Evolutionary conservation across 139 green algal genomes (phyloP), one percentile per base, ranked within the genome.

Genomic region (Penium margaritaceum): DNA sequence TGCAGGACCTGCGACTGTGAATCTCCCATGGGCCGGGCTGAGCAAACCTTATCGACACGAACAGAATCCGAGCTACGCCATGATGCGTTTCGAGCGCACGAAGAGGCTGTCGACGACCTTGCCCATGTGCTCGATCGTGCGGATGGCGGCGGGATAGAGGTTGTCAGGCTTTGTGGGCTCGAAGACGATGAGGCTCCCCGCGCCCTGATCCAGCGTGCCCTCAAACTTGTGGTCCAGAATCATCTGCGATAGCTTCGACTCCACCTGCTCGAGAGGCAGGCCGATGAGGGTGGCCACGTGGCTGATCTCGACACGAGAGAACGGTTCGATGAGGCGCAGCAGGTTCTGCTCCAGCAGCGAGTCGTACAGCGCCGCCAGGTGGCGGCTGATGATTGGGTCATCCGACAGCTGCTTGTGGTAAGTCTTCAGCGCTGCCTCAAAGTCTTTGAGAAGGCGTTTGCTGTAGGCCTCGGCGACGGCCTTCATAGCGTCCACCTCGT

Each of bases 151-250:
- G 0, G 87, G 85, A 69, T 95, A 97, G 12, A 95, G 84, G 0
- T n/a, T 66, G 69, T 96, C 90, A 5, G 74, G 4, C 0, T 58
- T 33, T 0, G 72, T 47, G 30, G 90, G 78, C 5, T 91, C 87
- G 80, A 94, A 97, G 4, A 98, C 84, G 73, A 98, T 89, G 44
- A 98, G 80, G 78, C 87, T 92, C 61, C 91, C 93, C 0, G 84
- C 83, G 6, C 91, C 92, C 77, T 96, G 90, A 84, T 99, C 94
- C 68, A 99, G 77, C 17, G 84, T 93, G 66, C 89, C 91, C 15
- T 68, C 80, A 63, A 99, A 89, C 82, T 95, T 96, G 75, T 94
- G 90, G 85, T 99, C 94, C 81, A 99, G 78, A 68, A 99, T 98
- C 94, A 98, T 98, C 89, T 96, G 87, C 38, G 84, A 91, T 4